phyloP scores from a whole-genome alignment of 345 rosid genomes.

The Murraya paniculata region DNA sequence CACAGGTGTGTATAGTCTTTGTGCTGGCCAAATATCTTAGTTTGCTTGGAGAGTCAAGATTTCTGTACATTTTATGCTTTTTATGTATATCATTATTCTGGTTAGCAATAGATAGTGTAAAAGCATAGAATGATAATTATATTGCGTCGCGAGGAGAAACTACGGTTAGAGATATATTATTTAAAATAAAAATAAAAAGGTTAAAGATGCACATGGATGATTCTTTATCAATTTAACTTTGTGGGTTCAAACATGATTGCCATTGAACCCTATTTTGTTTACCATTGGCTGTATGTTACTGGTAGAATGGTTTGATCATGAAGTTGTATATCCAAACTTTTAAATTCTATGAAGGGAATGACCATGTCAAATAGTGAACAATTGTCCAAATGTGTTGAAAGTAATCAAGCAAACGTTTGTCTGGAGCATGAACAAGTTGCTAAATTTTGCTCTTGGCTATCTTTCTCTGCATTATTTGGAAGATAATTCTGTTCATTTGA shows the following conservation, averaged over 20 bases:
- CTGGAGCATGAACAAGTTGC: not conserved
- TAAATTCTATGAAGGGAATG: not conserved
- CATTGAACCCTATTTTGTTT: not conserved
- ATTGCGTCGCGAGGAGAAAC: not conserved
- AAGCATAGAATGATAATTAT: slow-evolving; percentile 1
- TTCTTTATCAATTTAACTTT: not conserved
- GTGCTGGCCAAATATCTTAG: not conserved
- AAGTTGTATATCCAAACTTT: not conserved
- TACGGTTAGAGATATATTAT: not conserved
- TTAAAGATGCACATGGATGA: not conserved
- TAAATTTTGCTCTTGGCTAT: not conserved
- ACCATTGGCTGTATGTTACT: not conserved
- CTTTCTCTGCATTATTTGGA: not conserved
- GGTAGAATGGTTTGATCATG: not conserved
- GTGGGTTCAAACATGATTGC: not conserved
- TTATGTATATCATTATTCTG: not conserved
- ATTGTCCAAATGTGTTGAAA: not conserved
- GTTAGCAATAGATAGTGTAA: not conserved
- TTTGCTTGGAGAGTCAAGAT: not conserved
- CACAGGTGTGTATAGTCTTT: slow-evolving; percentile 38
- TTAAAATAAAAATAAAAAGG: not conserved
- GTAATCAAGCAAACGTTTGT: not conserved
- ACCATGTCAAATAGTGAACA: not conserved
- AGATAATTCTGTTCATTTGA: not conserved
- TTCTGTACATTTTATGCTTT: not conserved